phyloP scores from a whole-genome alignment of 2,329 filamentous ascomycete species.

The Fusarium avenaceum region DNA sequence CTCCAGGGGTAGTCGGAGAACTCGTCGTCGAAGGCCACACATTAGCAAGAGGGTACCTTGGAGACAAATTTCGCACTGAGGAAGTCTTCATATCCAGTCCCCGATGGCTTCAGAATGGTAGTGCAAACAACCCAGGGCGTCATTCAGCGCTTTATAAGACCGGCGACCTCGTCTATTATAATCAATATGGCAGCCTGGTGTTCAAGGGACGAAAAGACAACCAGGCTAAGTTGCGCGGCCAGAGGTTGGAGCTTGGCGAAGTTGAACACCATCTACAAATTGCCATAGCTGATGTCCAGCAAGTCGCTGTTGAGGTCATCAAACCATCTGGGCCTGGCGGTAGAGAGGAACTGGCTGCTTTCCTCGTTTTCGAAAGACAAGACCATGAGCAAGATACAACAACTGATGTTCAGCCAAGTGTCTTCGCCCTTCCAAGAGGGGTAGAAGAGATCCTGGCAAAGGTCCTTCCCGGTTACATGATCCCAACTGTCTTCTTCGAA shows the following conservation, averaged over 20 bases:
- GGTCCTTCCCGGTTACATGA: background rate
- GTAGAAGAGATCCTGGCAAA: background rate
- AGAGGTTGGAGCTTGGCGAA: background rate
- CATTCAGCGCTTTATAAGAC: background rate
- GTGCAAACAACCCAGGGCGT: background rate
- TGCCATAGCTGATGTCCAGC: background rate
- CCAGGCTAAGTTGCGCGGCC: background rate
- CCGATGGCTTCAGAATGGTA: background rate
- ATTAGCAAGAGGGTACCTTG: background rate
- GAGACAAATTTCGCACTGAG: background rate
- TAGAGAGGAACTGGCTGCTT: background rate
- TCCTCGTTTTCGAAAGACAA: background rate
- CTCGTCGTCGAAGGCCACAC: background rate
- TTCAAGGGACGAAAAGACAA: background rate
- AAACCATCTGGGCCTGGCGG: background rate
- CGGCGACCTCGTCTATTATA: background rate
- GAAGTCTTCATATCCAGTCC: background rate
- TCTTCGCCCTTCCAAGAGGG: background rate
- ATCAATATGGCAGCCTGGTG: background rate
- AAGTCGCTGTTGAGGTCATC: background rate
- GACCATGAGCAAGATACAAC: background rate
- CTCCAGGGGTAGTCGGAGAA: background rate
- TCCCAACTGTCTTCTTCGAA: background rate
- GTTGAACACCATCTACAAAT: background rate
- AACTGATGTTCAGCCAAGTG: background rate